Base-by-base conservation (phyloP, 192 early-diverging fungal species). In the Coemansia sp. region DNA sequence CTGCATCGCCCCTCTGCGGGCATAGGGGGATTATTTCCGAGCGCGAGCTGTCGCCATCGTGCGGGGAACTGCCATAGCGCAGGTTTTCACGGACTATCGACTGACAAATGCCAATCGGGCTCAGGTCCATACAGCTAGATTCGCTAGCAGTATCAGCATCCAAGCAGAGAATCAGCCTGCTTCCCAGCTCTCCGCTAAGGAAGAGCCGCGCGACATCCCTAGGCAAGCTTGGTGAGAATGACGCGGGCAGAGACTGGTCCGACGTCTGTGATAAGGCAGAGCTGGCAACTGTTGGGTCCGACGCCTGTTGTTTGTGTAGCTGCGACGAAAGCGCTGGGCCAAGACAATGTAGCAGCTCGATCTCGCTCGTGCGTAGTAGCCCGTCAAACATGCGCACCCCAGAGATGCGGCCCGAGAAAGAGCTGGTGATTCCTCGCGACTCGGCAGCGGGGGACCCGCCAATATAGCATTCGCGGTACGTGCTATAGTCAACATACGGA, bases 301-400 rank as follows among this genome's bases (percentile, higher is more conserved):
- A 37, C 2, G 14, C 29, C 21, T 67, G 57, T 9, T 33, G 44
- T 18, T 56, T 50, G 21, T 57, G 57, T 12, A 67, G 28, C 47
- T 60, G 65, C 16, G 51, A 42, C 2, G 44, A 11, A 28, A 47
- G 46, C 21, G 37, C 28, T 0, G 65, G 65, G 0, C 65, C 65
- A 3, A 67, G 38, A n/a, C 56, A 48, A 21, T 67, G 65, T 44
- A 67, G 27, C 1, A 51, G 21, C 18, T 60, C 57, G 19, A 67
- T 43, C 36, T 67, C 65, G 38, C 23, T 19, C 3, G 28, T 25
- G 4, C 48, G 39, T 22, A 67, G 22, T 7, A 47, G 12, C 20
- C 65, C 65, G 32, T 67, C 65, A 28, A 67, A 60, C 65, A 67
- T 60, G 19, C 65, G 65, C 4, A 67, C 42, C 18, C 33, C 44